phyloP scores from a whole-genome alignment of 371 early-diverging fungal species.

The Mucor velutinosus region DNA sequence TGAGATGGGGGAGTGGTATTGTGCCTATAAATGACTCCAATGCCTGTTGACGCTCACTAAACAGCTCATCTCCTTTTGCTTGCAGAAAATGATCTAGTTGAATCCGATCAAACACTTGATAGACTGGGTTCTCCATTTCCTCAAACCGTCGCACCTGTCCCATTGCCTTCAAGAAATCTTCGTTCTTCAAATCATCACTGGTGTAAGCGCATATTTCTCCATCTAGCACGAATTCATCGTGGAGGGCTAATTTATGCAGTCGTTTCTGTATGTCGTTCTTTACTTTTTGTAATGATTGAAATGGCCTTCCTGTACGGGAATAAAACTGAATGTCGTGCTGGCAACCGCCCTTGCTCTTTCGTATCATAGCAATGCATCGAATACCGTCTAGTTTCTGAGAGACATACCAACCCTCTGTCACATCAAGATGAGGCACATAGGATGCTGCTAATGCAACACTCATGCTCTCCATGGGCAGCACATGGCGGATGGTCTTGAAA shows the following conservation, averaged over 20 bases:
- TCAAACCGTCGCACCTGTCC: slow-evolving; percentile 35
- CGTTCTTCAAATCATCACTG: slow-evolving; percentile 12
- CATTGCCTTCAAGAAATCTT: slow-evolving; percentile 35
- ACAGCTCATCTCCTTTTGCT: slow-evolving; percentile 28
- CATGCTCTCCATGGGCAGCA: slow-evolving; percentile 24
- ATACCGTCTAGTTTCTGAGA: slow-evolving; percentile 67
- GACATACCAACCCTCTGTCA: slow-evolving; percentile 44
- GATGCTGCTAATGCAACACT: slow-evolving; percentile 47
- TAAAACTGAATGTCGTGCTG: slow-evolving; percentile 33
- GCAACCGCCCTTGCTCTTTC: background rate
- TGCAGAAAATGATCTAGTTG: slow-evolving; percentile 34
- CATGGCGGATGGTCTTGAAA: slow-evolving; percentile 31
- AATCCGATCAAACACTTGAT: slow-evolving; percentile 61
- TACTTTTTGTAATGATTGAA: slow-evolving; percentile 40
- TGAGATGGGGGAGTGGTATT: slow-evolving; percentile 18
- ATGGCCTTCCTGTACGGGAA: slow-evolving; percentile 53
- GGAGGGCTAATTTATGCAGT: slow-evolving; percentile 1
- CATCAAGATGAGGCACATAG: background rate
- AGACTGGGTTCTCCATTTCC: slow-evolving; percentile 44
- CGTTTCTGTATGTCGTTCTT: slow-evolving; percentile 32
- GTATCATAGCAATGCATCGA: slow-evolving; percentile 52
- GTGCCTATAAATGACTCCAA: slow-evolving; percentile 23
- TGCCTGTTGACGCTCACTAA: slow-evolving; percentile 34
- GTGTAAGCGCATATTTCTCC: slow-evolving; percentile 60
- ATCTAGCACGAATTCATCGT: slow-evolving; percentile 44